Evolutionary conservation across 371 early-diverging fungal genomes (phyloP), one percentile per base, ranked within the genome.

Genomic region (Catenaria anguillulae): DNA sequence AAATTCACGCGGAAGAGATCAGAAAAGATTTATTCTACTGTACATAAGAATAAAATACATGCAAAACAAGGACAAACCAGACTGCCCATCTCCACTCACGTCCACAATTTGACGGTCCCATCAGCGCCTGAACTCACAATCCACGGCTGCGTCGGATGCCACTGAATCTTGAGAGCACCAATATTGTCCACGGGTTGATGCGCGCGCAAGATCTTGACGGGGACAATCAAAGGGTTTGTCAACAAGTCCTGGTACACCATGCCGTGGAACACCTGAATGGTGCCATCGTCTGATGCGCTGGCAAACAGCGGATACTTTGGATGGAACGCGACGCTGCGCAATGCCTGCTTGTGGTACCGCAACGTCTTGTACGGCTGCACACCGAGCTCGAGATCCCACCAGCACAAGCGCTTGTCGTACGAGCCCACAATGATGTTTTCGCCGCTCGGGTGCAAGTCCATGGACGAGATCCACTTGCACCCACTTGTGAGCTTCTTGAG

Each of bases 71-170:
- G 17, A 17, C 40, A 40, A 10, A 40, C 17, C 17, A 40, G 40
- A 40, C 10, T 40, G 17, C 5, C 40, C 17, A 40, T 40, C n/a
- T n/a, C n/a, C n/a, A n/a, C n/a, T n/a, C 40, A 76, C 21, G 72
- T 65, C 60, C 66, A 77, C 62, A 79, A 56, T 63, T 74, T 75
- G 26, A 77, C 66, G 19, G 48, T 60, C 26, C 64, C 63, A 61
- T 75, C 75, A n/a, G 71, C 66, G 23, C 81, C 79, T 36, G 66
- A 73, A 24, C 71, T 66, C 45, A 97, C 76, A 33, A 96, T 75
- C 97, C 97, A 97, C 29, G 98, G 97, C 73, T 94, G 93, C 40
- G 84, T 84, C 17, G 97, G 97, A 72, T 97, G 98, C 80, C 91
- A 97, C 67, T 87, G 79, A 60, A 84, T 82, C 63, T 86, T 77